Percentiles rank a stretch among this genome's conserved stretches.
phyloP scores from a whole-genome alignment of 106 monocot genomes.

The Ottelia alismoides region DNA sequence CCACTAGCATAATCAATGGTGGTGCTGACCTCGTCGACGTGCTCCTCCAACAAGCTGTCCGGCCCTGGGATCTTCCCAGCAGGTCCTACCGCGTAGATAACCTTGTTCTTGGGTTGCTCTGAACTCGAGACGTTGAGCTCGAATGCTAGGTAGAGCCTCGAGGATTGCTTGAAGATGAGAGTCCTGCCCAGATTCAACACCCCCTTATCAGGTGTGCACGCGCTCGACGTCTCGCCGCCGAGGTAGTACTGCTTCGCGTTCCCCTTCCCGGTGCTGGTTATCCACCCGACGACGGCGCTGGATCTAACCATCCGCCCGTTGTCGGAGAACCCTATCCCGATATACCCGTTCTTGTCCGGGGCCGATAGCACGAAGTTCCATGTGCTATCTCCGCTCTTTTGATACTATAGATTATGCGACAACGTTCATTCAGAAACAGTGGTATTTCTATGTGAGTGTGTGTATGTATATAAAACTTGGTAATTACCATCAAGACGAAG shows the following conservation, averaged over 20 bases:
- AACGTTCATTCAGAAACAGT: background rate
- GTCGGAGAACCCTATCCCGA: no score
- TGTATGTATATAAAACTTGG: no score
- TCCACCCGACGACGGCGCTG: conserved; percentile 44
- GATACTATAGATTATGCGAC: no score
- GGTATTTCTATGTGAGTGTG: background rate
- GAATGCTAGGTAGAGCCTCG: conserved; percentile 33
- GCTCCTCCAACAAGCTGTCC: conserved; percentile 14
- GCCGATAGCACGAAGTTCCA: conserved; percentile 54
- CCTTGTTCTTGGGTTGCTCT: conserved; percentile 9
- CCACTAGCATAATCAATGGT: conserved; percentile 26
- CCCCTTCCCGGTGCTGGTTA: conserved; percentile 10
- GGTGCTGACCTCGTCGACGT: conserved; percentile 13
- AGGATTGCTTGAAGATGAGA: no score
- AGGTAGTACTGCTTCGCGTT: conserved; percentile 38
- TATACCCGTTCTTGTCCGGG: conserved; percentile 27
- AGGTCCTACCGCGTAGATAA: conserved; percentile 39
- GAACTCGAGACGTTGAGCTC: conserved; percentile 23
- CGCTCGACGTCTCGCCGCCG: conserved; percentile 11
- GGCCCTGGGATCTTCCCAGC: conserved; percentile 9
- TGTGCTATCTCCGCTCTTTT: background rate
- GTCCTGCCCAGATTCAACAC: conserved; percentile 11
- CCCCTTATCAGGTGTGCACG: conserved; percentile 39
- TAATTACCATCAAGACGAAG: conserved; percentile 46
- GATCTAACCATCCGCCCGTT: conserved; percentile 32